A percentile compares a stretch with the other conserved stretches of the same genome.
These are phyloP conservation scores for Cryptomeria japonica DNA, from an alignment of 75 land plant species.

Conservation along the genomic window DNA sequence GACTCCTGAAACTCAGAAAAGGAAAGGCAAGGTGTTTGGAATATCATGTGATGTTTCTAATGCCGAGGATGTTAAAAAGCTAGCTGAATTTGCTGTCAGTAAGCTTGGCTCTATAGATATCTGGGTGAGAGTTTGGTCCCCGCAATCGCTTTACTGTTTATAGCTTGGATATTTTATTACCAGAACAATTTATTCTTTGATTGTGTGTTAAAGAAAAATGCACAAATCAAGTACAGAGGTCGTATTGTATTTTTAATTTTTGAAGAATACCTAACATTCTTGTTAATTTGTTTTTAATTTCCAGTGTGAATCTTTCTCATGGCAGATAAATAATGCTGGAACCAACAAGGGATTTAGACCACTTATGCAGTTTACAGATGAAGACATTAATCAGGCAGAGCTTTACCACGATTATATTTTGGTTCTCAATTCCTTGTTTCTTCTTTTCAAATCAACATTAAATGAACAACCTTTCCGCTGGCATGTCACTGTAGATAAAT, in stretches of 20 bases:
- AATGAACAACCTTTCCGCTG: not conserved
- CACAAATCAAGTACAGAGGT: not conserved
- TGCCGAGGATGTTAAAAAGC: slow-evolving; percentile 71
- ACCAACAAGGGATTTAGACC: slow-evolving; percentile 96
- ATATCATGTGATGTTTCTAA: slow-evolving; percentile 88
- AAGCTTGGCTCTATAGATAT: slow-evolving; percentile 86
- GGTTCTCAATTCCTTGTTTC: not conserved
- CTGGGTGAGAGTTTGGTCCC: slow-evolving; percentile 59
- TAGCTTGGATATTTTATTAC: not conserved
- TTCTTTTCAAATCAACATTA: not conserved
- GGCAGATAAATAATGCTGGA: slow-evolving; percentile 97
- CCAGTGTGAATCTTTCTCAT: not conserved
- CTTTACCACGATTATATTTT: slow-evolving; percentile 7
- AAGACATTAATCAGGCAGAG: slow-evolving; percentile 86
- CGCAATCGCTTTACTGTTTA: not conserved
- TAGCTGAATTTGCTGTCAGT: slow-evolving; percentile 66
- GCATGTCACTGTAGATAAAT: not conserved
- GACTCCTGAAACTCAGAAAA: slow-evolving; percentile 20
- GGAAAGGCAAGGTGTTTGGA: slow-evolving; percentile 70
- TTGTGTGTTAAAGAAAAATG: not conserved
- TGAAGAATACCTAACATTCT: not conserved
- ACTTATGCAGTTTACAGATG: slow-evolving; percentile 79
- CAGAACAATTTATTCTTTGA: not conserved
- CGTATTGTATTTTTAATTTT: not conserved
- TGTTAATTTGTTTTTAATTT: not conserved